Evolutionary conservation across 306 rosid genomes (phyloP).

Genomic region (Oemleria cerasiformis): DNA sequence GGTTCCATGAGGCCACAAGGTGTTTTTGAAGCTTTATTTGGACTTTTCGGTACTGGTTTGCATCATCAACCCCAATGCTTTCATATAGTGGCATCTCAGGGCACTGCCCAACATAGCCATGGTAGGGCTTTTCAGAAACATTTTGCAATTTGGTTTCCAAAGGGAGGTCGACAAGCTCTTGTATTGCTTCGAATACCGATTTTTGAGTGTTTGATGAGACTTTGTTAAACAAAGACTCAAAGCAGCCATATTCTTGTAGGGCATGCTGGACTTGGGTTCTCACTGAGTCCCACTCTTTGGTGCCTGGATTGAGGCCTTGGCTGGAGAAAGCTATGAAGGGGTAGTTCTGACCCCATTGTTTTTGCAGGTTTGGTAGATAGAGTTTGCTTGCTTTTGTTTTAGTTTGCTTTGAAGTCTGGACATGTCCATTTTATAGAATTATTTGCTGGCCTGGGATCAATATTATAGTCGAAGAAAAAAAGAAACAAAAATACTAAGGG

Average conservation of each 20-base stretch:
- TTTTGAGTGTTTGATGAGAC: too few relatives aligned
- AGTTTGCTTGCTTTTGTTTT: too few relatives aligned
- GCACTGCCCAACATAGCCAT: slow-evolving; percentile 70
- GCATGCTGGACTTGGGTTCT: slow-evolving; percentile 53
- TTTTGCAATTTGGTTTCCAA: too few relatives aligned
- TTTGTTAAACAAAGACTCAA: slow-evolving; percentile 52
- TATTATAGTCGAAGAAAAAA: too few relatives aligned
- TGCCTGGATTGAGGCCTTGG: slow-evolving; percentile 22
- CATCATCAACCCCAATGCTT: slow-evolving; percentile 63
- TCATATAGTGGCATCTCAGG: slow-evolving; percentile 59
- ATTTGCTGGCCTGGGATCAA: too few relatives aligned
- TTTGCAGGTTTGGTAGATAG: slow-evolving; percentile 14
- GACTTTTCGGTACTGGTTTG: slow-evolving; percentile 34
- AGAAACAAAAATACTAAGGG: too few relatives aligned
- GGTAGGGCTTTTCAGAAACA: slow-evolving; percentile 51
- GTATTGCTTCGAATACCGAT: too few relatives aligned
- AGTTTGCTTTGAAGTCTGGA: too few relatives aligned
- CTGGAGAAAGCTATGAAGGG: slow-evolving; percentile 45
- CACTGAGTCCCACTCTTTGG: slow-evolving; percentile 49
- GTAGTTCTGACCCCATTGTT: slow-evolving; percentile 47
- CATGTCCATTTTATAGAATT: too few relatives aligned
- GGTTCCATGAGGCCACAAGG: slow-evolving; percentile 62
- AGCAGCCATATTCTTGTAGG: slow-evolving; percentile 62
- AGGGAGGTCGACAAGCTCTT: too few relatives aligned
- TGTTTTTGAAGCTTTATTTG: slow-evolving; percentile 31